Percentiles rank a stretch among this genome's conserved stretches.
Conservation (phyloP, 805 yeast genomes). For the Candida maris region DNA sequence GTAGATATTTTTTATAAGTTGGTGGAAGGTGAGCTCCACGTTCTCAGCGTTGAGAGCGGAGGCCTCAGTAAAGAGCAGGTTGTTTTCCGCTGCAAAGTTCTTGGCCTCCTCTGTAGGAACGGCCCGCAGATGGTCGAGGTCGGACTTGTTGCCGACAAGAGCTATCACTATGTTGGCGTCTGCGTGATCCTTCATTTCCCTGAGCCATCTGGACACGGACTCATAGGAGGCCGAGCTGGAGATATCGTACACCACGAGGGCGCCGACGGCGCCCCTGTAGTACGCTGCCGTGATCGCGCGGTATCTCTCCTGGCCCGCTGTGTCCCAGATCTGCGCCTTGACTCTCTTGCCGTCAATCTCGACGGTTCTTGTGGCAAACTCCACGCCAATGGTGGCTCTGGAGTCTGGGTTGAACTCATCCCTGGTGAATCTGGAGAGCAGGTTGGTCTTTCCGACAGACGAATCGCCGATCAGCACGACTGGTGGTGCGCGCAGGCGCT, state of each 20-base stretch:
- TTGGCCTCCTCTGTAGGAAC: conserved; percentile 98
- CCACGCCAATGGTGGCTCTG: conserved; percentile 95
- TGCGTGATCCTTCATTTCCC: conserved; percentile 88
- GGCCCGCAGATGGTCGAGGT: conserved; percentile 87
- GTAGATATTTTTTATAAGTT: conserved; percentile 86
- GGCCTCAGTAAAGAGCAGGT: conserved; percentile 90
- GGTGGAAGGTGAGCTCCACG: conserved; percentile 92
- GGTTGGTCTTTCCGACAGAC: conserved; percentile 94
- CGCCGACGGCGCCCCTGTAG: conserved; percentile 98
- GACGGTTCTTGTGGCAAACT: conserved; percentile 93
- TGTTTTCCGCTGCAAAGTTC: conserved; percentile 90
- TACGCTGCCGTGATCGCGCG: conserved; percentile 97
- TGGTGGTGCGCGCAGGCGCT: too few species aligned
- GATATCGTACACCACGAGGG: conserved; percentile 91
- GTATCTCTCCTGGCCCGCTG: conserved; percentile 98
- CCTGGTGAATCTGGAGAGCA: conserved; percentile 88
- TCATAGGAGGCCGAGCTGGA: conserved; percentile 86
- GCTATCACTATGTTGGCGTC: conserved; percentile 94
- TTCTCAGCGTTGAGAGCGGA: conserved; percentile 92
- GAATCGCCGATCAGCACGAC: conserved; percentile 96
- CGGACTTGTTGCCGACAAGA: conserved; percentile 87
- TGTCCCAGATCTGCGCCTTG: conserved; percentile 95
- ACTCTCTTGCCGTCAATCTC: conserved; percentile 80
- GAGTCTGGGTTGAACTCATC: conserved; percentile 94
- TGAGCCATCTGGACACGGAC: conserved; percentile 82